These are phyloP conservation scores for Pleurostoma richardsiae DNA, from an alignment of 2,329 filamentous ascomycete species.

Conservation along the genomic window DNA sequence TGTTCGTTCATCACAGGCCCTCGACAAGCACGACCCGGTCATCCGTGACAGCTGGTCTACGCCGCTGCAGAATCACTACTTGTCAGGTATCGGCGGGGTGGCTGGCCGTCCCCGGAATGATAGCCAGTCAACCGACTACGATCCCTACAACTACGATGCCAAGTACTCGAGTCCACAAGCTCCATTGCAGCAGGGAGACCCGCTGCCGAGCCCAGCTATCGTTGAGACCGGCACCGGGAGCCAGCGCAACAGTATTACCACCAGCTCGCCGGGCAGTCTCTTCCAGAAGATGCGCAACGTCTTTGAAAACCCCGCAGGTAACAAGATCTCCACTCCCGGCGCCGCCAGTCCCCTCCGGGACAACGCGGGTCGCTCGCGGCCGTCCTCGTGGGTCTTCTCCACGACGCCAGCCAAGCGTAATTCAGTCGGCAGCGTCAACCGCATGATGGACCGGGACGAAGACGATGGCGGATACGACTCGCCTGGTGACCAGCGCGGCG, in stretches of 20 bases:
- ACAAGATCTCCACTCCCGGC: slow-evolving; percentile 2
- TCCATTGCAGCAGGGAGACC: too few relatives aligned
- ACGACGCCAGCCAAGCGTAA: background rate
- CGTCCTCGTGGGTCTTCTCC: slow-evolving; percentile 5
- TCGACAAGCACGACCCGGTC: slow-evolving; percentile 23
- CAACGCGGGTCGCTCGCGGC: slow-evolving; percentile 4
- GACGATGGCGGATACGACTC: slow-evolving; percentile 2
- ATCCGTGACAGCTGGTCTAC: slow-evolving; percentile 25
- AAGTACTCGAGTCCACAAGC: background rate
- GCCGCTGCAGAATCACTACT: background rate
- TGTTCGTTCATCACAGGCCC: slow-evolving; percentile 13
- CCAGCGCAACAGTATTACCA: background rate
- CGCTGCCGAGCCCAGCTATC: background rate
- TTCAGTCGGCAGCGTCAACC: background rate
- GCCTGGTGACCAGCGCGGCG: background rate
- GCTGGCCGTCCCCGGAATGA: slow-evolving; percentile 13
- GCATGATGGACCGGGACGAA: background rate
- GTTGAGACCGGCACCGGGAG: background rate
- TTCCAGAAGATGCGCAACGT: slow-evolving; percentile 35
- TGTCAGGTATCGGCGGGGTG: slow-evolving; percentile 4
- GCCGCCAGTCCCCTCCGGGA: too few relatives aligned
- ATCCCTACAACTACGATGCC: slow-evolving; percentile 15
- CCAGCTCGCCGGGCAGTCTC: slow-evolving; percentile 19
- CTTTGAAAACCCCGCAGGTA: slow-evolving; percentile 21
- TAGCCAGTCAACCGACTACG: slow-evolving; percentile 19